Conservation (phyloP, 345 rosid genomes). For the Hevea brasiliensis region DNA sequence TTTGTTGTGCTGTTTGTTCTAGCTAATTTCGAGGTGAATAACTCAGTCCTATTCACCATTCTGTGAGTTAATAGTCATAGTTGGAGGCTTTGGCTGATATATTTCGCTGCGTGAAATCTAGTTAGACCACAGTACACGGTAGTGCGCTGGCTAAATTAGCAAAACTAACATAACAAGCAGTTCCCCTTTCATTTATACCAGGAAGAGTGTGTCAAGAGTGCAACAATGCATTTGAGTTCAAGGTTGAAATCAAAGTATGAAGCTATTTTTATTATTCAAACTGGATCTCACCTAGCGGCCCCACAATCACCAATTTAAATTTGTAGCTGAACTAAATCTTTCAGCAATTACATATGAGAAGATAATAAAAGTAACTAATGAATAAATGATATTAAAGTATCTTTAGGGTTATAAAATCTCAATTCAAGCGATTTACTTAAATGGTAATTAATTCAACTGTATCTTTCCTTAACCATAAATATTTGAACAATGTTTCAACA, state of each 20-base stretch:
- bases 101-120: not conserved
- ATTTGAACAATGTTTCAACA: constrained; percentile 20
- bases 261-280: not conserved
- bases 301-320: too few species aligned
- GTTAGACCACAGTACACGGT: not conserved
- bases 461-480: not conserved
- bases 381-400: too few species aligned
- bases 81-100: constrained; percentile 1
- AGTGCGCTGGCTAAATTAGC: not conserved
- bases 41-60: not conserved
- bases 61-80: not conserved
- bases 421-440: too few species aligned
- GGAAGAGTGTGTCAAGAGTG: too few species aligned
- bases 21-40: not conserved
- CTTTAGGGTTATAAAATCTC: too few species aligned
- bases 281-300: not conserved
- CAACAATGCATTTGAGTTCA: not conserved
- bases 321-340: too few species aligned
- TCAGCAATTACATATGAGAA: not conserved
- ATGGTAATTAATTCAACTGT: not conserved
- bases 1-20: not conserved
- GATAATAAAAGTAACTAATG: too few species aligned
- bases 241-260: not conserved
- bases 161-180: not conserved
- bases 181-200: too few species aligned